These are phyloP conservation scores for Setaria italica DNA, from an alignment of 202 grass and related monocot species.

Conservation along the genomic window DNA sequence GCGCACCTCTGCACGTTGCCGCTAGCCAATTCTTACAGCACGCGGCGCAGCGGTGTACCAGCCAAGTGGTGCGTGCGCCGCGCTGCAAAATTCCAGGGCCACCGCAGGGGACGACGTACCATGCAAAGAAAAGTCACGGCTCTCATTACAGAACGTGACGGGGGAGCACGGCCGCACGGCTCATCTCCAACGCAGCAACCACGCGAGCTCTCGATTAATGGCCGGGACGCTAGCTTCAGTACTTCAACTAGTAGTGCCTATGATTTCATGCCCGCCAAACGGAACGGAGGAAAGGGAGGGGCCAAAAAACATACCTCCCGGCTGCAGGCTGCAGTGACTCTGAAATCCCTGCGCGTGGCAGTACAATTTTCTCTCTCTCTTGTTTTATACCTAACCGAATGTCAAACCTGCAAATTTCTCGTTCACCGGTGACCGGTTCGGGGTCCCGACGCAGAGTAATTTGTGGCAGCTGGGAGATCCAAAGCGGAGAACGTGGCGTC, in stretches of 20 bases:
- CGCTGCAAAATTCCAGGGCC: not conserved
- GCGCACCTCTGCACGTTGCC: not conserved
- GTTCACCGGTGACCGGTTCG: not conserved
- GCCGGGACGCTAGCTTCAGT: not conserved
- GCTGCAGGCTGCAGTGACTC: not conserved
- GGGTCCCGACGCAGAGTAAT: not conserved
- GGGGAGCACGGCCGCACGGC: constrained; percentile 22
- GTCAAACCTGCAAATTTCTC: not conserved
- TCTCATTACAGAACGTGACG: not conserved
- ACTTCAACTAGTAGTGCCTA: too few relatives aligned
- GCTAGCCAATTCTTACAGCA: not conserved
- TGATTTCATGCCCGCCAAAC: not conserved
- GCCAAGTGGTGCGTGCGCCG: not conserved
- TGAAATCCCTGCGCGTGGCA: constrained; percentile 37
- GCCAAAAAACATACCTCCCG: not conserved
- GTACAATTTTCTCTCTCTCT: not conserved
- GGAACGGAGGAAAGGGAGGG: not conserved
- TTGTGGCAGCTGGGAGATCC: not conserved
- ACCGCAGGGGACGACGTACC: not conserved
- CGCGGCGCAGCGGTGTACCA: not conserved
- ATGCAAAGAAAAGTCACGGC: constrained; percentile 9
- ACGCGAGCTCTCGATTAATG: not conserved
- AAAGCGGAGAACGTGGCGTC: constrained; percentile 26
- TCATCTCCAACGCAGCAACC: not conserved
- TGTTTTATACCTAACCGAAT: not conserved